Conservation (phyloP, 2,329 filamentous ascomycete genomes). For the Nothophaeocryptopus gaeumannii region DNA sequence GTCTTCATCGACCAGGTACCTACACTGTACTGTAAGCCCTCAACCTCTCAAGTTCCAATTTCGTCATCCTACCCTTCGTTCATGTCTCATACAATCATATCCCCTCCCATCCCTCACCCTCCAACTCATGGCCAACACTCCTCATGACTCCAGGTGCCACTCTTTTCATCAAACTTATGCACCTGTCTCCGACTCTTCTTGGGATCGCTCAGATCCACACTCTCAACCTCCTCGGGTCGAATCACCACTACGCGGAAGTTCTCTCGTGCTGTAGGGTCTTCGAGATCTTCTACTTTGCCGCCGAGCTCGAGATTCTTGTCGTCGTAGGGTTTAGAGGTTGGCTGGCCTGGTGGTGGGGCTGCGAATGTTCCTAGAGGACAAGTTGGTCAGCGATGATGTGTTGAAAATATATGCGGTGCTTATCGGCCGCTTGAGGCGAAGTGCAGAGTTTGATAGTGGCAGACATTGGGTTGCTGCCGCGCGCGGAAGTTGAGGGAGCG, state of each 20-base stretch:
- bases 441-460: background rate
- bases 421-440: too few relatives aligned
- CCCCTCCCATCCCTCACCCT: background rate
- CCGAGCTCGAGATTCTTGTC: conserved; percentile 48
- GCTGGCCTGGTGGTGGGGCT: conserved; percentile 53
- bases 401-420: too few relatives aligned
- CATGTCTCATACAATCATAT: background rate
- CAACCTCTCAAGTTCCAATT: too few relatives aligned
- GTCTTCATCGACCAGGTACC: too few relatives aligned
- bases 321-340: conserved; percentile 45
- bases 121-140: conserved; percentile 64
- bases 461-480: too few relatives aligned
- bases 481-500: too few relatives aligned
- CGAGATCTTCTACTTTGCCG: conserved; percentile 66
- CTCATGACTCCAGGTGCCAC: conserved; percentile 61
- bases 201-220: conserved; percentile 67
- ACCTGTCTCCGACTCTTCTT: conserved; percentile 62
- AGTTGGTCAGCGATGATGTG: conserved; percentile 1
- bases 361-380: conserved; percentile 58
- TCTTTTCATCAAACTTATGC: conserved; percentile 59
- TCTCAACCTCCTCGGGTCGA: conserved; percentile 73
- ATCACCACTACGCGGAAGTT: conserved; percentile 90
- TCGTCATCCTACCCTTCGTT: too few relatives aligned
- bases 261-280: conserved; percentile 66
- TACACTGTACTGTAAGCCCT: too few relatives aligned